Percentiles rank a stretch among this genome's conserved stretches.
Conservation (phyloP, 139 green algal genomes). For the Zygnema circumcarinatum region DNA sequence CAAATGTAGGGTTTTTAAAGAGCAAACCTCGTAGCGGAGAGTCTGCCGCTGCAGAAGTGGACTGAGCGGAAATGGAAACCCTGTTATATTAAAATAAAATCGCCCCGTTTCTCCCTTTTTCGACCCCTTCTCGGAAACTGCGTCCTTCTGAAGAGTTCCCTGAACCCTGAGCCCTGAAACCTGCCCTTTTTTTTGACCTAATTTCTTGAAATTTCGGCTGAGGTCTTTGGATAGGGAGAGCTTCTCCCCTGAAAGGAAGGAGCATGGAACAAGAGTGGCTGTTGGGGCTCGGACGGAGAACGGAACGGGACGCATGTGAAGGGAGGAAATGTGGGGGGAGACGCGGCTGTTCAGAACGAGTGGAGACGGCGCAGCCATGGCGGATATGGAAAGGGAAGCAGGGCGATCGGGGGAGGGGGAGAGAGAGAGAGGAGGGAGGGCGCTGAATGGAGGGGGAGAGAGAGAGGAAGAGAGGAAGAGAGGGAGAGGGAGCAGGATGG, state of each 20-base stretch:
- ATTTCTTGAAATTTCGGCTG: background rate
- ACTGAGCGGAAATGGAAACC: slow-evolving; percentile 89
- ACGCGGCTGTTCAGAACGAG: background rate
- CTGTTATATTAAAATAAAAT: slow-evolving; percentile 70
- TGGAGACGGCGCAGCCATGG: background rate
- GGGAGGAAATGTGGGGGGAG: background rate
- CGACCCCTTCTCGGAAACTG: background rate
- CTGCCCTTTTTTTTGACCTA: background rate
- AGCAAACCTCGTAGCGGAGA: slow-evolving; percentile 73
- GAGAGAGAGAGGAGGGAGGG: background rate
- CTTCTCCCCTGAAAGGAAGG: background rate
- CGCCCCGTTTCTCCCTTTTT: background rate
- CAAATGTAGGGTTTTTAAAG: no score
- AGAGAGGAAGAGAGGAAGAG: background rate
- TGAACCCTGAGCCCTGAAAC: background rate
- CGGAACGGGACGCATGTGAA: background rate
- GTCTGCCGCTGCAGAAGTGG: slow-evolving; percentile 76
- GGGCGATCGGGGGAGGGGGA: background rate
- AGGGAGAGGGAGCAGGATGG: slow-evolving; percentile 8
- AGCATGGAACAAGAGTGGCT: background rate
- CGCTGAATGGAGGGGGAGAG: background rate
- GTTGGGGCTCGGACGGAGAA: background rate
- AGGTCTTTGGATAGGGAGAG: background rate
- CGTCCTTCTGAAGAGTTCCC: background rate
- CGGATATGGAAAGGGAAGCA: background rate